Evolutionary conservation across 1,284 basidiomycete species (phyloP), one percentile per base, ranked within the genome.

Genomic region (Moesziomyces sp.): DNA sequence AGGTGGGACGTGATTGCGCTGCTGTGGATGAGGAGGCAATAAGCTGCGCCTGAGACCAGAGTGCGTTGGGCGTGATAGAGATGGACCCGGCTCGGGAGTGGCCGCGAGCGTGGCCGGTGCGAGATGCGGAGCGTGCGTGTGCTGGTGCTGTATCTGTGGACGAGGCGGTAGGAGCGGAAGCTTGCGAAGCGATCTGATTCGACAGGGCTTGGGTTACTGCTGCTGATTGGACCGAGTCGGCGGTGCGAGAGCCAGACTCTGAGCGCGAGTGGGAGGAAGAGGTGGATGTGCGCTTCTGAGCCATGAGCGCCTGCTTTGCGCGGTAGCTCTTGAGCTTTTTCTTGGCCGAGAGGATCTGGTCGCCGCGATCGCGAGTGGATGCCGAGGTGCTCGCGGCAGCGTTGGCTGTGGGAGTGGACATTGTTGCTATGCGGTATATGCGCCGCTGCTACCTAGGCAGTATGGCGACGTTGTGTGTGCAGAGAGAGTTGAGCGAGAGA

Each of bases 251-350:
- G 35, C 53, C 54, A 16, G 60, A 66, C 9, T 30, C 59, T 24
- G 61, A 66, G 54, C 55, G 58, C 52, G 52, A 58, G 47, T 67
- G 71, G 21, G 47, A 61, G 10, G 46, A 64, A 14, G 71, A 67
- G 19, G 43, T 14, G 5, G 70, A 74, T 7, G 58, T 52, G 26
- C 64, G 70, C 58, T 76, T 73, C 48, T 73, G 63, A 19, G 77
- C 67, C 55, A 72, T 58, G 51, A 75, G 66, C 3, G 79, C 78
- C 51, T 81, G 79, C 53, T 78, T 79, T 46, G 79, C 79, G 16
- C 78, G 64, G 54, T 74, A 81, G 52, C 64, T 72, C 67, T 81
- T 80, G 58, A 81, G 76, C 71, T 81, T 81, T 54, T 79, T 81
- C 45, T 78, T 77, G 10, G 79, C 79, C 10, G 77, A 73, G 45